A percentile compares a stretch with the other conserved stretches of the same genome.
These are phyloP conservation scores for Penicillium sp. DNA, from an alignment of 2,329 filamentous ascomycete genomes.

Conservation along the genomic window DNA sequence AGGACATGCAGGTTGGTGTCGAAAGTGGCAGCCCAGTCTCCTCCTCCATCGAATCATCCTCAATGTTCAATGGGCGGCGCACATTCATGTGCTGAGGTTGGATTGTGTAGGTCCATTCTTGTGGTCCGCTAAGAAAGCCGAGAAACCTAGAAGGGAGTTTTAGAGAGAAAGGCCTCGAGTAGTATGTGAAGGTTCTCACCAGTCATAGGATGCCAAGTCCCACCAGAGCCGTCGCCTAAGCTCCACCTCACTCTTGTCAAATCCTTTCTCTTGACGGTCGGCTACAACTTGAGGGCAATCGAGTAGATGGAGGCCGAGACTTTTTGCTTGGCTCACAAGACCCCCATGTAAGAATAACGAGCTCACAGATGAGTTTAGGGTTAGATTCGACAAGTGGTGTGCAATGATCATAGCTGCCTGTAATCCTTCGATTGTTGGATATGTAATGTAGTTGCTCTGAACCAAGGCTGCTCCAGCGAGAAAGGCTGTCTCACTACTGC, in stretches of 20 bases:
- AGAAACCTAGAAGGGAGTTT: constrained; percentile 34
- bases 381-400: constrained; percentile 32
- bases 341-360: constrained; percentile 27
- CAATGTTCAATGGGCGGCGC: constrained; percentile 44
- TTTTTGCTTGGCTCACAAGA: constrained; percentile 34
- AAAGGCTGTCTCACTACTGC: constrained; percentile 31
- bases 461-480: constrained; percentile 35
- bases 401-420: constrained; percentile 35
- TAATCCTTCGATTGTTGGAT: constrained; percentile 36
- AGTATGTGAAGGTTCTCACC: constrained; percentile 29
- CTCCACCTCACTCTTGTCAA: constrained; percentile 35
- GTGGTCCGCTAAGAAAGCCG: constrained; percentile 44
- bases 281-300: constrained; percentile 28
- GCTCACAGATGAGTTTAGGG: constrained; percentile 24
- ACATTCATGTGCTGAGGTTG: constrained; percentile 46
- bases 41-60: constrained; percentile 40
- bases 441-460: constrained; percentile 31
- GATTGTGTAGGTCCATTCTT: constrained; percentile 48
- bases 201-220: constrained; percentile 47
- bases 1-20: constrained; percentile 49
- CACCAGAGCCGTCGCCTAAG: constrained; percentile 47
- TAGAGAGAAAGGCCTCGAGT: neutral
- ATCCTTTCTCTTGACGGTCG: constrained; percentile 15
- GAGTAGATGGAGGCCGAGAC: constrained; percentile 39
- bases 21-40: constrained; percentile 29